Evolutionary conservation across 225 moss, liverwort and hornwort genomes (phyloP).

Genomic region (Polytrichum commune): DNA sequence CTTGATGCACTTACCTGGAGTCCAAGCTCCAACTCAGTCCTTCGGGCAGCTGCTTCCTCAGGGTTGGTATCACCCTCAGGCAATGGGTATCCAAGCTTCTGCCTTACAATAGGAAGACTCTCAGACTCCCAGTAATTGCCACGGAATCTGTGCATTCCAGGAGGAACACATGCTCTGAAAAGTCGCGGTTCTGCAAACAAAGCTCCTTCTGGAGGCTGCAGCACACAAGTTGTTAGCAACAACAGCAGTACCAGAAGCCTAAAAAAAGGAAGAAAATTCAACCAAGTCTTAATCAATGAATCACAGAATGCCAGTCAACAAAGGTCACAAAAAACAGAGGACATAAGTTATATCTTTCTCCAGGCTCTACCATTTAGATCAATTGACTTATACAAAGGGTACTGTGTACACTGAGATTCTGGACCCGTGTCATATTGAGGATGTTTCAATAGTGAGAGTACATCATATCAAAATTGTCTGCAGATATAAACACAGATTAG

Average conservation of each 20-base stretch:
- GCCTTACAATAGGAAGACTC: slow-evolving; percentile 57
- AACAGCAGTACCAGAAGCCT: too few relatives aligned
- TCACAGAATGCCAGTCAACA: too few relatives aligned
- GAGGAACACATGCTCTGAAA: slow-evolving; percentile 95
- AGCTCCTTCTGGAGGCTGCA: slow-evolving; percentile 75
- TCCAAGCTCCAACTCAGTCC: slow-evolving; percentile 87
- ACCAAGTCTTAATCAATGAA: too few relatives aligned
- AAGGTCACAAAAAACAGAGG: too few relatives aligned
- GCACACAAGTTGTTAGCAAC: not conserved
- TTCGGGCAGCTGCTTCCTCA: slow-evolving; percentile 70
- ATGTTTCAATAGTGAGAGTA: not conserved
- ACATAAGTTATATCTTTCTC: too few relatives aligned
- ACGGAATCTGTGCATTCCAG: slow-evolving; percentile 92
- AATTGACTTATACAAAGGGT: too few relatives aligned
- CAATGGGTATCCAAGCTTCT: slow-evolving; percentile 65
- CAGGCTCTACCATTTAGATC: too few relatives aligned
- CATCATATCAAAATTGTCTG: slow-evolving; percentile 10
- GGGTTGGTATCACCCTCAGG: slow-evolving; percentile 34
- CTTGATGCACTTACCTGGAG: slow-evolving; percentile 60
- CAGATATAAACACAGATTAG: not conserved
- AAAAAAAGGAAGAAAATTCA: too few relatives aligned
- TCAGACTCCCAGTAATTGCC: slow-evolving; percentile 76
- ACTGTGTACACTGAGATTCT: too few relatives aligned
- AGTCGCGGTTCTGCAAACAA: slow-evolving; percentile 65
- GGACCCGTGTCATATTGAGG: too few relatives aligned